These are phyloP conservation scores for Canavalia ensiformis DNA, from an alignment of 306 rosid species.

Conservation along the genomic window DNA sequence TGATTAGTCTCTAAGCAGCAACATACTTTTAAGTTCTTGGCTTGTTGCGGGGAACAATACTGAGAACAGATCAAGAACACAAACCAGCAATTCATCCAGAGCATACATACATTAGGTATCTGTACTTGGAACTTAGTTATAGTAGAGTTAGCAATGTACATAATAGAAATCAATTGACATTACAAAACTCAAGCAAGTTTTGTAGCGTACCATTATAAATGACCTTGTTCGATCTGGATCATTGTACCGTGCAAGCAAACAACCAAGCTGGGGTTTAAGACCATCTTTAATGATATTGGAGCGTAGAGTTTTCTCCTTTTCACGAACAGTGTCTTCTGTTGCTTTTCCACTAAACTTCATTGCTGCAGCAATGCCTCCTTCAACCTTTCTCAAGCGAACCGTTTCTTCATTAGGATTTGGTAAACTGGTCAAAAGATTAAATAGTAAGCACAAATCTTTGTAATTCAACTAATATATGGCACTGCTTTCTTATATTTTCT, in stretches of 20 bases:
- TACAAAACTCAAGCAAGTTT: no score
- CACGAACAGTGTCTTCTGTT: constrained; percentile 61
- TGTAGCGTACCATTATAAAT: constrained; percentile 73
- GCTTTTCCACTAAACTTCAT: constrained; percentile 89
- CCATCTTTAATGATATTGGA: constrained; percentile 65
- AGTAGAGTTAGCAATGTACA: no score
- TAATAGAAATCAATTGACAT: no score
- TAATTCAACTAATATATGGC: background rate
- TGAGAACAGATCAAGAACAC: no score
- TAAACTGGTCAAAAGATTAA: constrained; percentile 63
- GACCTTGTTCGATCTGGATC: constrained; percentile 90
- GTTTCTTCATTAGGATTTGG: constrained; percentile 83
- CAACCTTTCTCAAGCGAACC: constrained; percentile 70
- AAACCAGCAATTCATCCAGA: no score
- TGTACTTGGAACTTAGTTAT: no score
- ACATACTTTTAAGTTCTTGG: no score
- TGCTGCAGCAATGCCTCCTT: constrained; percentile 82
- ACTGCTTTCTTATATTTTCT: background rate
- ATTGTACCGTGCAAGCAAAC: constrained; percentile 95
- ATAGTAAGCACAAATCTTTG: constrained; percentile 6
- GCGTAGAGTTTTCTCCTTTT: constrained; percentile 69
- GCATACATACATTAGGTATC: no score
- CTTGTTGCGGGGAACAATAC: no score
- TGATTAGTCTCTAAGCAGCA: background rate
- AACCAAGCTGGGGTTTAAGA: constrained; percentile 74